Percentiles rank a stretch among this genome's conserved stretches.
Conservation (phyloP, 2,329 filamentous ascomycete genomes). For the Fusarium tjaetaba region DNA sequence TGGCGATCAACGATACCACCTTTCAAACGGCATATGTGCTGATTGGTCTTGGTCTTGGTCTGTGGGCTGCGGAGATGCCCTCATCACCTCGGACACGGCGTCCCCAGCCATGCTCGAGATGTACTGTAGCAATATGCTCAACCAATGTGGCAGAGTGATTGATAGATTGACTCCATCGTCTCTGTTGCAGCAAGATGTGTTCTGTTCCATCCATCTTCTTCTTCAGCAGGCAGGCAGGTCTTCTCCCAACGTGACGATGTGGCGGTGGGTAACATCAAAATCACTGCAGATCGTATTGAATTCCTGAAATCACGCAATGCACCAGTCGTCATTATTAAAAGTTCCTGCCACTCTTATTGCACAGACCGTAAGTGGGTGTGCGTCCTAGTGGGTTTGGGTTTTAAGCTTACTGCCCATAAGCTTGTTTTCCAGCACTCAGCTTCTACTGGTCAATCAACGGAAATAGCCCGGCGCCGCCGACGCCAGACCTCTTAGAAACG, state of each 20-base stretch:
- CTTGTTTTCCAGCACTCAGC: slow-evolving; percentile 21
- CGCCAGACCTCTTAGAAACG: neutral
- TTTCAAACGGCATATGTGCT: neutral
- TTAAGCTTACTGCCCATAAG: slow-evolving; percentile 30
- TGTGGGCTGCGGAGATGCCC: neutral
- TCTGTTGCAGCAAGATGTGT: neutral
- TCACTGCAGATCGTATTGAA: neutral
- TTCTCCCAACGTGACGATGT: neutral
- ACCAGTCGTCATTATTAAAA: neutral
- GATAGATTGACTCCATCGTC: neutral
- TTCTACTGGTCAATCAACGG: slow-evolving; percentile 13
- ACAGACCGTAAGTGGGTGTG: neutral
- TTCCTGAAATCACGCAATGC: slow-evolving; percentile 17
- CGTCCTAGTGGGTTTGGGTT: neutral
- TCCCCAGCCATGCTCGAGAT: neutral
- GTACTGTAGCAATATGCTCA: neutral
- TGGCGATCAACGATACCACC: slow-evolving; percentile 10
- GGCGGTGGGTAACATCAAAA: neutral
- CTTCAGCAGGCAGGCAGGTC: neutral
- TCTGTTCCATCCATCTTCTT: neutral
- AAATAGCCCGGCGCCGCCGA: slow-evolving; percentile 11
- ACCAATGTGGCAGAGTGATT: neutral
- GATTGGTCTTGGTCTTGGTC: slow-evolving; percentile 1
- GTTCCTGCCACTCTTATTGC: neutral
- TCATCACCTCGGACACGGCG: slow-evolving; percentile 17